A percentile compares a stretch with the other conserved stretches of the same genome.
Conservation (phyloP, 495 filamentous ascomycete species). For the Penicillium silybi region DNA sequence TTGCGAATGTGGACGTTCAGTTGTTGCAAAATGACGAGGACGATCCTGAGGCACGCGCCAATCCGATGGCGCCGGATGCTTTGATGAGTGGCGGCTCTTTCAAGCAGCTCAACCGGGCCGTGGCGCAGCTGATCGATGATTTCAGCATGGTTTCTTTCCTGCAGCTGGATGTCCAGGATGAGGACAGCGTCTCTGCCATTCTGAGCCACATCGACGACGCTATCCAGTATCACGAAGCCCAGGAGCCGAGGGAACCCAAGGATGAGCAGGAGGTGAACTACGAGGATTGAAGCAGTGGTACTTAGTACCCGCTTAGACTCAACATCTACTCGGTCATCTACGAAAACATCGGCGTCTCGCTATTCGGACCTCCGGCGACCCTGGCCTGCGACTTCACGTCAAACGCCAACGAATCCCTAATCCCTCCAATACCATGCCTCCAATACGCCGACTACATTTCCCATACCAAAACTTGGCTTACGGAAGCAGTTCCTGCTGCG, state of each 20-base stretch:
- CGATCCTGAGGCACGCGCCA: constrained; percentile 32
- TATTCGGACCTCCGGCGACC: background rate
- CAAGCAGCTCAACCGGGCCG: constrained; percentile 73
- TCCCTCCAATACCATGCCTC: background rate
- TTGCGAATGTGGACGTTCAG: constrained; percentile 75
- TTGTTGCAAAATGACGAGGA: constrained; percentile 60
- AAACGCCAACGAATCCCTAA: background rate
- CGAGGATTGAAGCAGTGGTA: constrained; percentile 34
- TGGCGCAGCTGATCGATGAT: constrained; percentile 86
- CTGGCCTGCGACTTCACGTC: background rate
- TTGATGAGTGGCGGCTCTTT: constrained; percentile 77
- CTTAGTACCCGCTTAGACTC: background rate
- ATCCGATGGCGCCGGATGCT: constrained; percentile 58
- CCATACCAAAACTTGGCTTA: background rate
- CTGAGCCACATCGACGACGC: constrained; percentile 96
- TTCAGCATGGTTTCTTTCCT: constrained; percentile 98
- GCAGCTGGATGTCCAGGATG: constrained; percentile 82
- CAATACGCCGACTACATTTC: background rate
- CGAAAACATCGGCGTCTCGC: background rate
- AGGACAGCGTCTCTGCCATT: constrained; percentile 88
- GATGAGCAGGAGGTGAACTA: constrained; percentile 72
- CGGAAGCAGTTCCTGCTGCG: background rate
- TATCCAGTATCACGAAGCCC: constrained; percentile 93
- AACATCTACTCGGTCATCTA: background rate
- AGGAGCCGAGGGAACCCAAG: constrained; percentile 83